Evolutionary conservation across 1,284 basidiomycete genomes (phyloP).

Genomic region (Xerocomus nothofagi): DNA sequence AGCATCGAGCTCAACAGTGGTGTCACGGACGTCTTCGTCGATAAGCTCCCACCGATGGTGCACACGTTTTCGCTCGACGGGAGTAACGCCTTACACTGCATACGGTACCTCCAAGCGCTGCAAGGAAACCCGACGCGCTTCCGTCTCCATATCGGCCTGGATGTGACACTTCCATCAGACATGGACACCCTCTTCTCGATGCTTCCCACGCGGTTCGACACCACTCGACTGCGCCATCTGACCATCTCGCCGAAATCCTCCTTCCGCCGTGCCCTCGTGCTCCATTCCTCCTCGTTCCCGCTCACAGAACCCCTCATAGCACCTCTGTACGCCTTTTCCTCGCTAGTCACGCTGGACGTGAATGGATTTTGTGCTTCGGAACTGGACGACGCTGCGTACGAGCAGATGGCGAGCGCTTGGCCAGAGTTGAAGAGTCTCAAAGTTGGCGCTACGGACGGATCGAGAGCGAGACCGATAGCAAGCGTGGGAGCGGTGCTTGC

Average conservation of each 20-base stretch:
- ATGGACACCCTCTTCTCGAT: constrained; percentile 9
- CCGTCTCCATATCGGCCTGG: constrained; percentile 7
- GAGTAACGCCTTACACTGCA: constrained; percentile 4
- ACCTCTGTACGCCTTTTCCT: constrained; percentile 11
- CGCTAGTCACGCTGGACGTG: constrained; percentile 9
- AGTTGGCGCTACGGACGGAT: constrained; percentile 6
- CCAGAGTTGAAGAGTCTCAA: constrained; percentile 10
- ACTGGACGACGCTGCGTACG: constrained; percentile 17
- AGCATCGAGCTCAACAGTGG: constrained; percentile 8
- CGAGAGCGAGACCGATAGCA: constrained; percentile 7
- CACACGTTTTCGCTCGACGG: constrained; percentile 8
- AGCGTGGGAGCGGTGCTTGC: constrained; percentile 15
- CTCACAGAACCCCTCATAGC: constrained; percentile 5
- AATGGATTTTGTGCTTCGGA: constrained; percentile 4
- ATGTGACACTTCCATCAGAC: constrained; percentile 4
- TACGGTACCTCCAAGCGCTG: constrained; percentile 10
- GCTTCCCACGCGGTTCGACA: constrained; percentile 5
- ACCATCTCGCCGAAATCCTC: constrained; percentile 3
- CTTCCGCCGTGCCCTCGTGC: not conserved
- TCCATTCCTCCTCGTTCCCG: not conserved
- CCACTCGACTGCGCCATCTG: not conserved
- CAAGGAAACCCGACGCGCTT: constrained; percentile 2
- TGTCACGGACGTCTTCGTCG: not conserved
- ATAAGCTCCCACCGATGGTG: constrained; percentile 3
- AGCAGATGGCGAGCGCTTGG: constrained; percentile 12